Conservation (phyloP, 805 yeast genomes). For the Pichia kluyveri region DNA sequence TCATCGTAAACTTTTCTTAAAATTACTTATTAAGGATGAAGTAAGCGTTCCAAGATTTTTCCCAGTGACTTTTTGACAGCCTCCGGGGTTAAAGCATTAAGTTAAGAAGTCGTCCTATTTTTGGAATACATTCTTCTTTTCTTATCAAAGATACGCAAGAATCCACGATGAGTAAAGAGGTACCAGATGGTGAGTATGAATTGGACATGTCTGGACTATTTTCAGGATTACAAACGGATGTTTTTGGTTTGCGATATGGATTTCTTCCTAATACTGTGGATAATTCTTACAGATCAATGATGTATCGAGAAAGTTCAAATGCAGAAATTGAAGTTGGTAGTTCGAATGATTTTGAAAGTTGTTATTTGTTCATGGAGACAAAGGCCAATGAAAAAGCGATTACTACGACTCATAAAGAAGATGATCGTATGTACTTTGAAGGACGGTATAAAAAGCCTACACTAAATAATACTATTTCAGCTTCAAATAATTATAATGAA, state of each 20-base stretch:
- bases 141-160: neutral
- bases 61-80: too few relatives aligned
- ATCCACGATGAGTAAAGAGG: neutral
- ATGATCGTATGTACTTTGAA: constrained; percentile 21
- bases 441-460: constrained; percentile 11
- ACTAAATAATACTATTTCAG: neutral
- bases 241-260: constrained; percentile 26
- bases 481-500: constrained; percentile 13
- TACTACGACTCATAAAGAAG: constrained; percentile 5
- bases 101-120: too few relatives aligned
- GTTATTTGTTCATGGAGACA: constrained; percentile 15
- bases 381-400: constrained; percentile 15
- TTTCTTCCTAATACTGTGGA: constrained; percentile 28
- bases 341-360: neutral
- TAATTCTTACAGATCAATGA: constrained; percentile 12
- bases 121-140: neutral
- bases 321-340: too few relatives aligned
- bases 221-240: constrained; percentile 11
- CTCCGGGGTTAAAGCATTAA: too few relatives aligned
- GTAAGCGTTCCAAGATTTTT: too few relatives aligned
- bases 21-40: neutral
- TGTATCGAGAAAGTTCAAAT: neutral
- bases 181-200: constrained; percentile 30
- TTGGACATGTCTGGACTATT: constrained; percentile 24
- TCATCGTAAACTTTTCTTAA: neutral